Conservation (phyloP, 2,329 filamentous ascomycete genomes). For the Alternaria hordeiaustralica region DNA sequence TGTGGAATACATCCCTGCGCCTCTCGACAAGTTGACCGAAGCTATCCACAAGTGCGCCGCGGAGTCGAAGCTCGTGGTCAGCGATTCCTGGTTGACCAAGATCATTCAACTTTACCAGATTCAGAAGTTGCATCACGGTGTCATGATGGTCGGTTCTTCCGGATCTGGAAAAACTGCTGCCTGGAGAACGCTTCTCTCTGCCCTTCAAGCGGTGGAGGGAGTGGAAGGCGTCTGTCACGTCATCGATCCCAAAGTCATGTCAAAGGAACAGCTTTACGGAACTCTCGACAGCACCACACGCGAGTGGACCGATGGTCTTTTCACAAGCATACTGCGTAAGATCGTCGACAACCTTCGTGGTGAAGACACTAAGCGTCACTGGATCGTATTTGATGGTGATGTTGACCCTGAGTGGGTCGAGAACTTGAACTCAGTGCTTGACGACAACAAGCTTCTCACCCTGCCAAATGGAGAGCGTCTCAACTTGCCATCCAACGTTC, state of each 20-base stretch:
- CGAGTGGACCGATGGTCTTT: conserved; percentile 98
- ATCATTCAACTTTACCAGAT: conserved; percentile 97
- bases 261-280: conserved; percentile 95
- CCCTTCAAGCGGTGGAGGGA: conserved; percentile 87
- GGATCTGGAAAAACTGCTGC: conserved; percentile 96
- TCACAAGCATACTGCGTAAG: conserved; percentile 96
- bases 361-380: conserved; percentile 95
- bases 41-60: conserved; percentile 83
- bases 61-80: conserved; percentile 87
- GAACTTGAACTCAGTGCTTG: conserved; percentile 98
- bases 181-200: conserved; percentile 91
- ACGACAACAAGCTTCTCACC: conserved; percentile 98
- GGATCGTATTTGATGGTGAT: conserved; percentile 99
- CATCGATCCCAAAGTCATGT: conserved; percentile 99
- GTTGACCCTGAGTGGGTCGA: conserved; percentile 99
- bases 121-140: conserved; percentile 96
- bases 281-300: conserved; percentile 94
- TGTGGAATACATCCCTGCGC: conserved; percentile 89
- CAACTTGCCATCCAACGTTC: conserved; percentile 90
- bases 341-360: conserved; percentile 98
- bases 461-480: conserved; percentile 97
- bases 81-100: conserved; percentile 96
- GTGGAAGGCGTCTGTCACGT: conserved; percentile 95
- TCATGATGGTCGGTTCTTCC: conserved; percentile 99
- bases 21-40: conserved; percentile 77